Conservation (phyloP, 192 early-diverging fungal species). For the Coemansia sp. region DNA sequence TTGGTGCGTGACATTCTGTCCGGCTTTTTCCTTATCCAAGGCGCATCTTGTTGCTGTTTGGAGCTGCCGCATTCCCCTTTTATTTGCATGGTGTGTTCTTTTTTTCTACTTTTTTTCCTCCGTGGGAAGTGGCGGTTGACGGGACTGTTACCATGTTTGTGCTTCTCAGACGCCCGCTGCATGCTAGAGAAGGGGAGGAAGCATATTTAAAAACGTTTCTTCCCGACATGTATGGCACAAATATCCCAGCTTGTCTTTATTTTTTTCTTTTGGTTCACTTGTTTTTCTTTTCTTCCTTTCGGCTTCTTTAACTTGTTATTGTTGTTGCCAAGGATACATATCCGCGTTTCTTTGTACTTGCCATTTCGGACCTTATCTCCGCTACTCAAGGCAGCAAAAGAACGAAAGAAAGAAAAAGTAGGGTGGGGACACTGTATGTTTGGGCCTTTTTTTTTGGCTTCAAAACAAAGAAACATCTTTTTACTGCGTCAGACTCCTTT, state of each 20-base stretch:
- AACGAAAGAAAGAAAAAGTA: slow-evolving; percentile 1
- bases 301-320: neutral
- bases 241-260: neutral
- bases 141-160: neutral
- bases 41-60: too few relatives aligned
- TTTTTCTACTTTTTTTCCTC: too few relatives aligned
- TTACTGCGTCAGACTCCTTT: neutral
- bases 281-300: neutral
- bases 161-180: neutral
- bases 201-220: neutral
- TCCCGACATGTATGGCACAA: neutral
- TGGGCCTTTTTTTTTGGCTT: slow-evolving; percentile 8
- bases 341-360: neutral
- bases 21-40: neutral
- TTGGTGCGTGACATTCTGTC: neutral
- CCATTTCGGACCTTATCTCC: neutral
- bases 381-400: neutral
- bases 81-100: neutral
- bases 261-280: neutral
- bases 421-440: slow-evolving; percentile 6
- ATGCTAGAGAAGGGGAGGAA: neutral
- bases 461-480: slow-evolving; percentile 8
- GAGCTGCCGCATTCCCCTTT: too few relatives aligned
- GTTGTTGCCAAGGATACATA: neutral
- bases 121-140: neutral